Evolutionary conservation across 2,329 filamentous ascomycete species (phyloP), one percentile per base, ranked within the genome.

Genomic region (Diaporthe eres): DNA sequence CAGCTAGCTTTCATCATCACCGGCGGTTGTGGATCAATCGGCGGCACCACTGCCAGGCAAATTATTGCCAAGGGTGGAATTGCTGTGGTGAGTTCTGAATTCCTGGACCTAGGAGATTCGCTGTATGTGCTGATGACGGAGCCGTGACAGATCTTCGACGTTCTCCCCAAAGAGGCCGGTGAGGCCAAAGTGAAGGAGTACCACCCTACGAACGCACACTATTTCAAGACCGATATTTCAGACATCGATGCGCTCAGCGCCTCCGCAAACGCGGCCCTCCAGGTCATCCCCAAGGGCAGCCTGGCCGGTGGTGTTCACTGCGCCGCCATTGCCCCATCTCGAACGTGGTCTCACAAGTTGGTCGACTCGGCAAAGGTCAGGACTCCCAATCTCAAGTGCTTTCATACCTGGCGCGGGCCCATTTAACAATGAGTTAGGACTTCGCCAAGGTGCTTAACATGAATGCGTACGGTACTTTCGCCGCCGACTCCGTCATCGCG

Each of bases 371-470:
- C 55, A 13, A 58, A 58, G 31, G 55, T 58, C 19, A 58, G 55
- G 4, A 58, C n/a, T n/a, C n/a, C n/a, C n/a, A n/a, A n/a, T n/a
- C n/a, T n/a, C n/a, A n/a, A n/a, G n/a, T n/a, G n/a, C n/a, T n/a
- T n/a, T n/a, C n/a, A 37, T 22, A 3, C 17, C 17, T 37, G 17
- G 28, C 4, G 17, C 9, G 9, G 17, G 12, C 3, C 9, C 17
- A 4, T 22, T n/a, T 37, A n/a, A 58, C 55, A 22, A 58, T 37
- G 19, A 22, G 55, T 31, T 37, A 58, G 55, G 55, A 58, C 31
- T 58, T 58, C 31, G 55, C 55, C 55, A 58, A 58, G 55, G 55
- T 58, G 55, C 55, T 58, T n/a, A 34, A 58, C 31, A 37, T 58
- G 55, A 58, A 58, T 13, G 55, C 55, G 4, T 58, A 58, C 55